These are phyloP conservation scores for Lichina pygmaea DNA, from an alignment of 495 filamentous ascomycete genomes.

Conservation along the genomic window DNA sequence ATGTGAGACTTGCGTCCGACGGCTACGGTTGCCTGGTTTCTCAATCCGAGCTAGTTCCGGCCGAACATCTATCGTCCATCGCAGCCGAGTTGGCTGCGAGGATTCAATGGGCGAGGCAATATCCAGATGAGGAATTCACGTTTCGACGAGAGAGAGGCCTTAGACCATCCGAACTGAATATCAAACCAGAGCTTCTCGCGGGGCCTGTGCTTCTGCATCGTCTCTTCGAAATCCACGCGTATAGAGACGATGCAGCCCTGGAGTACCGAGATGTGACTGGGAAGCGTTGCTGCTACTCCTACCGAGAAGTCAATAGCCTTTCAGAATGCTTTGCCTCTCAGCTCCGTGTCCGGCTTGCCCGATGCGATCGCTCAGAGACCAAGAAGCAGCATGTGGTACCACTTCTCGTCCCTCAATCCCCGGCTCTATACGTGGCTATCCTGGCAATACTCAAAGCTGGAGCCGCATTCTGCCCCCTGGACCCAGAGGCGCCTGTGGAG, in stretches of 20 bases:
- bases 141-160: not conserved
- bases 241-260: conserved; percentile 17
- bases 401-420: conserved; percentile 40
- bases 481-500: conserved; percentile 41
- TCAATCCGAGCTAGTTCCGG: no score
- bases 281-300: conserved; percentile 20
- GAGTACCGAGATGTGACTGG: conserved; percentile 28
- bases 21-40: no score
- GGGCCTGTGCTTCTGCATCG: conserved; percentile 41
- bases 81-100: not conserved
- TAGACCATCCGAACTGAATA: conserved; percentile 33
- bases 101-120: not conserved
- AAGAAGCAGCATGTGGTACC: conserved; percentile 25
- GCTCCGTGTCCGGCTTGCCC: conserved; percentile 13
- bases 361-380: not conserved
- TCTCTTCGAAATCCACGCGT: conserved; percentile 18
- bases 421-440: conserved; percentile 41
- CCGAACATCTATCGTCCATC: no score
- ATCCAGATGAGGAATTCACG: not conserved
- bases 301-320: conserved; percentile 26
- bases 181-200: conserved; percentile 20
- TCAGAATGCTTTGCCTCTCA: conserved; percentile 24
- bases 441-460: conserved; percentile 53
- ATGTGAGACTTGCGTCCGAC: no score
- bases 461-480: conserved; percentile 54